phyloP scores from a whole-genome alignment of 2,329 filamentous ascomycete species.

The Xylariomycetidae sp. region DNA sequence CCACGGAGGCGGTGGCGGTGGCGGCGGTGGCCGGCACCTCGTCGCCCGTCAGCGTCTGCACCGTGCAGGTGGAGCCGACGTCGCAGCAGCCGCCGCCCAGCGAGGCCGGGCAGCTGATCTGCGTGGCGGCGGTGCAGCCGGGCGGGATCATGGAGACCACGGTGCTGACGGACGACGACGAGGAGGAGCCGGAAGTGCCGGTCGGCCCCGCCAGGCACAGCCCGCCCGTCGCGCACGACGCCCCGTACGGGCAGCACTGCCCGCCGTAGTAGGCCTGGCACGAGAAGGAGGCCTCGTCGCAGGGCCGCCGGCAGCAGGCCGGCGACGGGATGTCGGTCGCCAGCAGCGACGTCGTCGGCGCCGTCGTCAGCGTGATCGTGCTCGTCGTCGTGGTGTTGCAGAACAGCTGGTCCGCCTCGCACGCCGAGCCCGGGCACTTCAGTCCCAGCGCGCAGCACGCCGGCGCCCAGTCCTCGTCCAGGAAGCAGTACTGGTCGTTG shows the following conservation, averaged over 20 bases:
- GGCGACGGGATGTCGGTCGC: slow-evolving; percentile 1
- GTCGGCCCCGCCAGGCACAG: slow-evolving; percentile 27
- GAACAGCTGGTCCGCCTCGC: slow-evolving; percentile 8
- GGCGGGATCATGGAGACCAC: slow-evolving; percentile 30
- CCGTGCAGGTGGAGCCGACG: slow-evolving; percentile 27
- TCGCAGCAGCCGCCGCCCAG: slow-evolving; percentile 44
- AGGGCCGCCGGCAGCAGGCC: slow-evolving; percentile 20
- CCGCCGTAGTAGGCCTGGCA: slow-evolving; percentile 39
- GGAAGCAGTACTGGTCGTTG: slow-evolving; percentile 22
- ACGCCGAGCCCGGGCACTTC: slow-evolving; percentile 11
- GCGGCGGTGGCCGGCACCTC: slow-evolving; percentile 18
- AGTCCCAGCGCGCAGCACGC: slow-evolving; percentile 18
- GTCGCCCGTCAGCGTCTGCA: slow-evolving; percentile 32
- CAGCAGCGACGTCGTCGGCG: slow-evolving; percentile 5
- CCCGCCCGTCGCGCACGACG: slow-evolving; percentile 32
- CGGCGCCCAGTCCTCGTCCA: slow-evolving; percentile 9
- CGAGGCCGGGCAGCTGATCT: slow-evolving; percentile 34
- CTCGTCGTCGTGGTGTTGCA: slow-evolving; percentile 14
- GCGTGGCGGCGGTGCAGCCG: slow-evolving; percentile 39
- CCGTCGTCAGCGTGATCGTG: slow-evolving; percentile 3
- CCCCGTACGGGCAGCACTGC: slow-evolving; percentile 43
- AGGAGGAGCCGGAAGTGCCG: not conserved
- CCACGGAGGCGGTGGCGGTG: not conserved
- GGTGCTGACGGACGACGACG: slow-evolving; percentile 13
- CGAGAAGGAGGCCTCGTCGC: slow-evolving; percentile 29